Conservation (phyloP, 192 early-diverging fungal species). For the Podila minutissima region DNA sequence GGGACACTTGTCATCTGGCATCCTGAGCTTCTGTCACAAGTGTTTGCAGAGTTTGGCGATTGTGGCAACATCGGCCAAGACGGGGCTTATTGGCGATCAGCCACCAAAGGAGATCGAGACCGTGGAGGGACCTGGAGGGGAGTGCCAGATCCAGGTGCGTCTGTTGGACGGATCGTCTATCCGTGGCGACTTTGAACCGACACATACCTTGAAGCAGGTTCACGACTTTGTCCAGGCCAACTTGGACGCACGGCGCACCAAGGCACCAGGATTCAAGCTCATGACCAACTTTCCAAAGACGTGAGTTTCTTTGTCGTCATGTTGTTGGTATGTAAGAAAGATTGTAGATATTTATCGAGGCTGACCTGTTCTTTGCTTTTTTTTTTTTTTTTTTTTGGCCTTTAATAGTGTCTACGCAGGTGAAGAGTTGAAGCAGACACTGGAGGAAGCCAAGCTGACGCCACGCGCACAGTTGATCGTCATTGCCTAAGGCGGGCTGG, state of each 20-base stretch:
- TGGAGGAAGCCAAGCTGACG: constrained; percentile 41
- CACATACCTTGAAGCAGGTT: constrained; percentile 26
- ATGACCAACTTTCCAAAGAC: constrained; percentile 47
- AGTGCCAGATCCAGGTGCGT: constrained; percentile 42
- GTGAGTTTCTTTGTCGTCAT: constrained; percentile 3
- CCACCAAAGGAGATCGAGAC: constrained; percentile 11
- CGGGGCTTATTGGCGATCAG: constrained; percentile 29
- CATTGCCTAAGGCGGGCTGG: not conserved
- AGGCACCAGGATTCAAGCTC: constrained; percentile 28
- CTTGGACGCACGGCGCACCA: constrained; percentile 29
- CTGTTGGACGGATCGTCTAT: constrained; percentile 36
- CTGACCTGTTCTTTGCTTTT: not conserved
- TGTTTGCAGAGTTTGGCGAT: constrained; percentile 13
- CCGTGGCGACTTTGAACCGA: constrained; percentile 38
- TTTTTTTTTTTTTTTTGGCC: not conserved
- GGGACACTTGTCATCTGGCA: constrained; percentile 30
- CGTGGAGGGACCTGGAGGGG: constrained; percentile 37
- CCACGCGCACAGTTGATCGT: constrained; percentile 45
- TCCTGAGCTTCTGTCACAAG: constrained; percentile 11
- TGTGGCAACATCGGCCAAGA: constrained; percentile 29
- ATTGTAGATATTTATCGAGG: not conserved
- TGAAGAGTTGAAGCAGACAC: constrained; percentile 25
- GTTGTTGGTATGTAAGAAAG: not conserved
- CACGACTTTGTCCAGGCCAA: constrained; percentile 42
- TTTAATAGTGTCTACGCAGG: constrained; percentile 22